Percentiles rank a stretch among this genome's conserved stretches.
Conservation (phyloP, 352 stramenopile genomes). For the Phytophthora pini region DNA sequence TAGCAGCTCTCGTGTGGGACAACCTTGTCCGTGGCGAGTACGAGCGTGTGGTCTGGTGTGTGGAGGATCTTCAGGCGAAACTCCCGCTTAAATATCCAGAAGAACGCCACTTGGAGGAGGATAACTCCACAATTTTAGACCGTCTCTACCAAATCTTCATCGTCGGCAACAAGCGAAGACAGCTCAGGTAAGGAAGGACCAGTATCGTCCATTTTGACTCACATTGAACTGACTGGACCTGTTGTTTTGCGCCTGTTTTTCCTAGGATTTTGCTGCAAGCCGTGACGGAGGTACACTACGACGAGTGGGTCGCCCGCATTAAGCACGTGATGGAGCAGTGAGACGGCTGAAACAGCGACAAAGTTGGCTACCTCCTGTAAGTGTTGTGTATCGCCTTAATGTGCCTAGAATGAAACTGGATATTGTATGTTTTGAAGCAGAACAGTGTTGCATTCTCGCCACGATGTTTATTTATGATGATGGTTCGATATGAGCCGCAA, state of each 20-base stretch:
- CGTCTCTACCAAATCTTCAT: slow-evolving; percentile 53
- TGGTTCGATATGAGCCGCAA: no score
- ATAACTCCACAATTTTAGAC: slow-evolving; percentile 33
- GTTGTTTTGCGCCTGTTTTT: slow-evolving; percentile 3
- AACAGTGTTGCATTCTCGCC: slow-evolving; percentile 2
- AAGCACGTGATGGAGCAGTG: slow-evolving; percentile 51
- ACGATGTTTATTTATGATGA: background rate
- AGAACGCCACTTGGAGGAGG: slow-evolving; percentile 29
- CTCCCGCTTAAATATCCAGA: slow-evolving; percentile 42
- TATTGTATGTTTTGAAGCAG: slow-evolving; percentile 4
- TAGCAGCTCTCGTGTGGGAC: slow-evolving; percentile 58
- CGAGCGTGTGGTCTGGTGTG: slow-evolving; percentile 68
- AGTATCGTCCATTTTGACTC: no score
- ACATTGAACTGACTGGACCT: slow-evolving; percentile 5
- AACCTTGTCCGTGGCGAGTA: slow-evolving; percentile 67
- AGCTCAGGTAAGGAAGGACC: slow-evolving; percentile 39
- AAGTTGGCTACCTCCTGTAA: background rate
- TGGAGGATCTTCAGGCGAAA: slow-evolving; percentile 70
- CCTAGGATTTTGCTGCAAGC: slow-evolving; percentile 59
- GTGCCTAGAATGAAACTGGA: slow-evolving; percentile 10
- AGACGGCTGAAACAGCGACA: slow-evolving; percentile 1
- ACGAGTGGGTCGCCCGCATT: slow-evolving; percentile 49
- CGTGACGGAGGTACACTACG: slow-evolving; percentile 59
- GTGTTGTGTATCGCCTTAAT: slow-evolving; percentile 8
- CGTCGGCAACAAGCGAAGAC: slow-evolving; percentile 45